phyloP scores from a whole-genome alignment of 2,329 filamentous ascomycete genomes.

The Zarea fungicola region DNA sequence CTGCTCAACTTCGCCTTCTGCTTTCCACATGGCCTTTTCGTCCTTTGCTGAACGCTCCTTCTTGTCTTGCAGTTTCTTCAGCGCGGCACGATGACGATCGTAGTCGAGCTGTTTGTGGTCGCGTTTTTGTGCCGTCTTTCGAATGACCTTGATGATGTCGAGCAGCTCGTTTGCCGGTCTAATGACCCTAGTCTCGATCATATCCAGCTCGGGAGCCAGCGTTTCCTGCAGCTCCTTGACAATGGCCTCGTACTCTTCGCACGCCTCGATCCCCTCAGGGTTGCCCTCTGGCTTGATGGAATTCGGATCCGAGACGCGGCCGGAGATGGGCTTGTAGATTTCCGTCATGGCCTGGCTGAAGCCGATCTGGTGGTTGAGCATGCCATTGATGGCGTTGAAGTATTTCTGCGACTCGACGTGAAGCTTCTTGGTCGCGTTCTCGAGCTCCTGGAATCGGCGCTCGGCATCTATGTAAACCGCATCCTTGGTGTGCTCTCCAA shows the following conservation, averaged over 20 bases:
- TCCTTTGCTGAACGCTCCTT: conserved; percentile 96
- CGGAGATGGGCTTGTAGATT: conserved; percentile 97
- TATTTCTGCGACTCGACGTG: conserved; percentile 98
- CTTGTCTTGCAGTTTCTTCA: conserved; percentile 97
- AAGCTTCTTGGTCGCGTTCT: conserved; percentile 91
- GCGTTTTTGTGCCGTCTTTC: conserved; percentile 81
- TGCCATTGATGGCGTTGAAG: conserved; percentile 95
- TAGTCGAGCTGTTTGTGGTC: conserved; percentile 98
- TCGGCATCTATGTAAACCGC: conserved; percentile 92
- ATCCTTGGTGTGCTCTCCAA: conserved; percentile 94
- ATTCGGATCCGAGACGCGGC: conserved; percentile 88
- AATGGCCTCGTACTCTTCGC: conserved; percentile 91
- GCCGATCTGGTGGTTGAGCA: conserved; percentile 95
- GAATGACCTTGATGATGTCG: conserved; percentile 91
- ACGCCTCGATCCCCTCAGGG: conserved; percentile 86
- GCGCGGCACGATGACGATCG: conserved; percentile 72
- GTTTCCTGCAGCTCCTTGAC: conserved; percentile 87
- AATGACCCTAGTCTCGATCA: conserved; percentile 91
- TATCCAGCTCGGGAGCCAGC: conserved; percentile 86
- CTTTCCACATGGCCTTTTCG: conserved; percentile 94
- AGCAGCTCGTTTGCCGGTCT: conserved; percentile 88
- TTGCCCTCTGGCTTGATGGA: conserved; percentile 79
- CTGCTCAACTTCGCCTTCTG: conserved; percentile 84
- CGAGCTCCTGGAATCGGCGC: conserved; percentile 86
- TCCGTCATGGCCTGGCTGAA: conserved; percentile 95